A percentile compares a stretch with the other conserved stretches of the same genome.
Evolutionary conservation across 305 asterid species (phyloP).

Genomic region (Andrographis paniculata): DNA sequence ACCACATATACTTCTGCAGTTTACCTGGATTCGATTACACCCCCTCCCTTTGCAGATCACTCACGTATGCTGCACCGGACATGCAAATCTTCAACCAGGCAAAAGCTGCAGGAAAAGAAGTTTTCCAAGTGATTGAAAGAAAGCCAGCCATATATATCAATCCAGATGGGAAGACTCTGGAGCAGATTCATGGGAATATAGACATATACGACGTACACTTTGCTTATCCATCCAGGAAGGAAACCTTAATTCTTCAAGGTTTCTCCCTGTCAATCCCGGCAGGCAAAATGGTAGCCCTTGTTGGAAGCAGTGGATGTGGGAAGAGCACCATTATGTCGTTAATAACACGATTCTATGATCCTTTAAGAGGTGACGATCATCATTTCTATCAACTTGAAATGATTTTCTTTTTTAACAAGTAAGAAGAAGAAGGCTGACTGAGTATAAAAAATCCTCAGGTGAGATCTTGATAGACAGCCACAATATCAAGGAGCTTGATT

Average conservation of each 20-base stretch:
- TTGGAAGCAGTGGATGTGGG: conserved; percentile 78
- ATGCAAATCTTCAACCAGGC: conserved; percentile 85
- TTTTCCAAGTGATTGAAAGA: conserved; percentile 58
- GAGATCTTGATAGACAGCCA: conserved; percentile 58
- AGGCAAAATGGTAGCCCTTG: conserved; percentile 71
- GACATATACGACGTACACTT: conserved; percentile 47
- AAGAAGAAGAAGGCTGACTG: conserved; percentile 22
- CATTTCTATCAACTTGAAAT: background rate
- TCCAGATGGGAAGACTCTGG: conserved; percentile 32
- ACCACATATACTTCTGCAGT: no score
- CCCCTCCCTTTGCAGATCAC: conserved; percentile 34
- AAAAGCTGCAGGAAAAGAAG: conserved; percentile 81
- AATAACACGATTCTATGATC: conserved; percentile 64
- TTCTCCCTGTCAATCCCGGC: conserved; percentile 77
- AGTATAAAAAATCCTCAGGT: conserved; percentile 32
- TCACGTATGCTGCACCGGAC: conserved; percentile 87
- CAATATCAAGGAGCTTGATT: conserved; percentile 59
- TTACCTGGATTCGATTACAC: background rate
- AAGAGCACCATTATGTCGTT: conserved; percentile 82
- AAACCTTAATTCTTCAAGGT: conserved; percentile 50
- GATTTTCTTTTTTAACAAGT: no score
- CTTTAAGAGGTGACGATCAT: conserved; percentile 41
- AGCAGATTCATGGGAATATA: conserved; percentile 46
- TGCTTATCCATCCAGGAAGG: conserved; percentile 63
- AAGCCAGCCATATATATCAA: conserved; percentile 47